These are phyloP conservation scores for Diaporthe amygdali DNA, from an alignment of 2,329 filamentous ascomycete genomes.

Conservation along the genomic window DNA sequence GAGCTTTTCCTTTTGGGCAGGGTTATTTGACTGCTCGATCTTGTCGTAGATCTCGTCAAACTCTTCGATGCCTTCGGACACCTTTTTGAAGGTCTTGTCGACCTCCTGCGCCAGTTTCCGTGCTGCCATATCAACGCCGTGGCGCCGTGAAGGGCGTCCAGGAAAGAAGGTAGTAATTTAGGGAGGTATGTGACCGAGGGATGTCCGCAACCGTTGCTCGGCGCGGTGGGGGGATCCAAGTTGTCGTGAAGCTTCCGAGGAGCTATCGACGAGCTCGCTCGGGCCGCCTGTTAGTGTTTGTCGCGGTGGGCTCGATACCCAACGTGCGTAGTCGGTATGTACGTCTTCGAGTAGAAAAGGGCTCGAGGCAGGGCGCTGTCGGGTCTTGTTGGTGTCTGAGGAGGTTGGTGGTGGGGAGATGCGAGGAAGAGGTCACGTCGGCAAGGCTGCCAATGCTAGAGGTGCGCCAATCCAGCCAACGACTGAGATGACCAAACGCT, in stretches of 20 bases:
- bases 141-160: constrained; percentile 19
- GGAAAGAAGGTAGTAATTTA: constrained; percentile 22
- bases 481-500: not conserved
- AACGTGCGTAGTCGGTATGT: not conserved
- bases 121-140: constrained; percentile 75
- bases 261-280: not conserved
- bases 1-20: constrained; percentile 96
- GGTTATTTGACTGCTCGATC: constrained; percentile 90
- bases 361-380: not conserved
- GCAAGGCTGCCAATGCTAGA: constrained; percentile 8
- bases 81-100: constrained; percentile 99
- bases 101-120: constrained; percentile 98
- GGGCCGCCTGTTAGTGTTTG: not conserved
- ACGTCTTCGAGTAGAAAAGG: not conserved
- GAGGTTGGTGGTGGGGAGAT: not conserved
- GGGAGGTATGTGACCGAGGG: constrained; percentile 8
- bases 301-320: not conserved
- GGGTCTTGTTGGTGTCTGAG: not conserved
- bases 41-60: constrained; percentile 98
- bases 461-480: not conserved
- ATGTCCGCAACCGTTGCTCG: not conserved
- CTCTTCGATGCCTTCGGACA: constrained; percentile 86
- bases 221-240: not conserved
- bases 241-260: not conserved
- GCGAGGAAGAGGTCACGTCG: not conserved